Conservation (phyloP, 2,329 filamentous ascomycete genomes). For the Fusarium nodosum region DNA sequence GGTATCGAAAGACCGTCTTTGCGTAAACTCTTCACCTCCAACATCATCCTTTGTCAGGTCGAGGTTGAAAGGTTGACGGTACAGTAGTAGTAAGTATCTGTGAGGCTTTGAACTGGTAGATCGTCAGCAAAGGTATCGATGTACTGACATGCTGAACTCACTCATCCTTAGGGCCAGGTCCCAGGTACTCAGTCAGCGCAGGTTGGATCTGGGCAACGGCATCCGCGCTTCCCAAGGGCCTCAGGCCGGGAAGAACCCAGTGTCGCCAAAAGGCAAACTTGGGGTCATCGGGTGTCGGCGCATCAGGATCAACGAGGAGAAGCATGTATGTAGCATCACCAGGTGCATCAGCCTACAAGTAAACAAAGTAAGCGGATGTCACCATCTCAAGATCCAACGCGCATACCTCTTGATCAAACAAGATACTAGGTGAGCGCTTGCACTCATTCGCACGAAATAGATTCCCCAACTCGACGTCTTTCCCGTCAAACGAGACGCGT, state of each 20-base stretch:
- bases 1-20: constrained; percentile 60
- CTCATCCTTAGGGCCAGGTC: constrained; percentile 62
- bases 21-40: constrained; percentile 62
- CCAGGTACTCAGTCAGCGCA: constrained; percentile 59
- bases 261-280: constrained; percentile 69
- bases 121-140: neutral
- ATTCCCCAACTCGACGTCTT: constrained; percentile 55
- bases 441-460: constrained; percentile 58
- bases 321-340: constrained; percentile 59
- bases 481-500: constrained; percentile 54
- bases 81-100: constrained; percentile 62
- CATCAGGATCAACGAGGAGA: constrained; percentile 67
- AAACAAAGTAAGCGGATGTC: neutral
- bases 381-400: rapidly evolving
- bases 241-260: constrained; percentile 62
- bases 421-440: constrained; percentile 55
- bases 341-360: constrained; percentile 42
- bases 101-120: constrained; percentile 61
- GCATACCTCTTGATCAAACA: constrained; percentile 53
- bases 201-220: constrained; percentile 51
- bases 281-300: constrained; percentile 67
- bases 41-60: constrained; percentile 58
- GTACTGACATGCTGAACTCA: constrained; percentile 46
- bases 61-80: constrained; percentile 56
- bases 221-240: constrained; percentile 47